phyloP scores from a whole-genome alignment of 768 basidiomycete genomes.

The Mycena kentingensis region DNA sequence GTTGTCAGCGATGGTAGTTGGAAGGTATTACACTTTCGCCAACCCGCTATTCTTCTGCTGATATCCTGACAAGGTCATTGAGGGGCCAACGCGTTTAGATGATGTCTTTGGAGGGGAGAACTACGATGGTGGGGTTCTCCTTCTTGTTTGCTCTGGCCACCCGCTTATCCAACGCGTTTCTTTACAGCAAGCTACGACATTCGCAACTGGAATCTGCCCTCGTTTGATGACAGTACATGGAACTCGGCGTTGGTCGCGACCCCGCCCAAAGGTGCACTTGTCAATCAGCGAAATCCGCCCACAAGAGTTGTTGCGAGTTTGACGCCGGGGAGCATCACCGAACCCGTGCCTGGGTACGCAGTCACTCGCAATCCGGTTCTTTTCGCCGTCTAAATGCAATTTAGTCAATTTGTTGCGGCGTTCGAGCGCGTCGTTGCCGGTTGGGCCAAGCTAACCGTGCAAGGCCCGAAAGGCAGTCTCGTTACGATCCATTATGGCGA shows the following conservation, averaged over 20 bases:
- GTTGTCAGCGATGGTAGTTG: slow-evolving; percentile 26
- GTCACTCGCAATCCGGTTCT: neutral
- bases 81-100: slow-evolving; percentile 33
- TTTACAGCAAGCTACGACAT: slow-evolving; percentile 27
- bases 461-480: slow-evolving; percentile 28
- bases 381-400: neutral
- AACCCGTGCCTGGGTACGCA: slow-evolving; percentile 25
- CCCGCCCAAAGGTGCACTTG: slow-evolving; percentile 27
- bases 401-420: slow-evolving; percentile 26
- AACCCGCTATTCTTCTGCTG: neutral
- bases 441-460: slow-evolving; percentile 30
- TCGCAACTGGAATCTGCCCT: slow-evolving; percentile 23
- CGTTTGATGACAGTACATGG: slow-evolving; percentile 27
- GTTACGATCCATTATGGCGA: slow-evolving; percentile 35
- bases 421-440: slow-evolving; percentile 33
- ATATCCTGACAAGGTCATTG: slow-evolving; percentile 9
- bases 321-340: slow-evolving; percentile 27
- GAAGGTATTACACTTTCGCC: slow-evolving; percentile 13
- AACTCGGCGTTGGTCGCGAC: slow-evolving; percentile 21
- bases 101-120: slow-evolving; percentile 36
- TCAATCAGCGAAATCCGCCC: slow-evolving; percentile 27
- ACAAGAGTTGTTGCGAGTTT: slow-evolving; percentile 27
- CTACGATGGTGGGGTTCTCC: slow-evolving; percentile 27
- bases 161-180: neutral
- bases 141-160: neutral